Base-by-base conservation (phyloP, 2,329 filamentous ascomycete genomes). In the Aspergillus sp. region DNA sequence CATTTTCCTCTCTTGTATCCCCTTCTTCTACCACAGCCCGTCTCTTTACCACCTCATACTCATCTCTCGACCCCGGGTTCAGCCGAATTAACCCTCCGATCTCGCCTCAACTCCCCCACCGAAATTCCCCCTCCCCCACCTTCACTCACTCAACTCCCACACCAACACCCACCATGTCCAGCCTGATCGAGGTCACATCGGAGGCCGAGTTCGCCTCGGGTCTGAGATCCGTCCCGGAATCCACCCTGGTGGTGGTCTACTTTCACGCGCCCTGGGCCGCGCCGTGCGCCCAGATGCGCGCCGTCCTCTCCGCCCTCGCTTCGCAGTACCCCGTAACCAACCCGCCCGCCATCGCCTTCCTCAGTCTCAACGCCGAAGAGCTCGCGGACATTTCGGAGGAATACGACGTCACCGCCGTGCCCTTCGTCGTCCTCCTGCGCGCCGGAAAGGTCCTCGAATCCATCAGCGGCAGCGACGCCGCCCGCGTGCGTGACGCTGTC, bases 241-340 rank as follows among this genome's bases (percentile, higher is more conserved):
- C 85, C 14, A 84, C 88, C 14, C 83, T 96, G 54, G 80, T 93
- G 57, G 81, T 96, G 66, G 84, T 95, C 68, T 96, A 92, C 71
- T 99, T 99, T 80, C 89, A 97, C 72, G 91, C 94, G 17, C 89
- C 92, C 60, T 99, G 94, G 94, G 94, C 94, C 26, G 91, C 91
- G 54, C 94, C 94, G 43, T 97, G 94, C 79, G 86, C 89, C 58
- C 91, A 96, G 75, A 97, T 97, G 92, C 84, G 83, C 61, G 88
- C 86, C 47, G 88, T 97, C 62, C 84, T 99, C 59, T 81, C 83
- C 67, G 88, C 90, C 19, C 88, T 99, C 60, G 92, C 93, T 59
- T 84, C 85, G 66, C 90, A 92, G 70, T 96, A 95, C 75, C 84
- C 90, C 56, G 79, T 82, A 64, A 79, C 82, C 59, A 76, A 81